phyloP scores from a whole-genome alignment of 2,329 filamentous ascomycete genomes.

The Celoporthe dispersa region DNA sequence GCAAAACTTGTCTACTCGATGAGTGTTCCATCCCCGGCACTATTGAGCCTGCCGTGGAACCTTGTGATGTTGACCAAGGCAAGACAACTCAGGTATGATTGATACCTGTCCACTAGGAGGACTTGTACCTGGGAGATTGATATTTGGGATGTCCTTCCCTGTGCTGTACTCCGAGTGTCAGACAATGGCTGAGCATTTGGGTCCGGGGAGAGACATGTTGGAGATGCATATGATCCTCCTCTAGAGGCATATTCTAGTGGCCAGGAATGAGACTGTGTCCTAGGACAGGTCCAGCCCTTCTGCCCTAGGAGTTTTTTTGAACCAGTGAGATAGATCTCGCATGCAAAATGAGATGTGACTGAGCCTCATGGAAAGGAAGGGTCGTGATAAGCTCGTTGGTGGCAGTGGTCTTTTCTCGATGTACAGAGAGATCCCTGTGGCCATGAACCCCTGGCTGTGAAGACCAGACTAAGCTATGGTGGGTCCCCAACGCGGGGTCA shows the following conservation, averaged over 20 bases:
- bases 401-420: background rate
- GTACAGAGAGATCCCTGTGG: background rate
- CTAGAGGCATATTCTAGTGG: background rate
- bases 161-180: background rate
- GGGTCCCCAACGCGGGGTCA: background rate
- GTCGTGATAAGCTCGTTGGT: background rate
- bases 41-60: background rate
- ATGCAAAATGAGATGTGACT: background rate
- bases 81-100: background rate
- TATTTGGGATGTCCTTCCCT: background rate
- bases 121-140: background rate
- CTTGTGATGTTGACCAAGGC: background rate
- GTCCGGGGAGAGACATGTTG: background rate
- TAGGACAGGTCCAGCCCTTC: background rate
- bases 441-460: background rate
- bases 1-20: background rate
- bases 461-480: background rate
- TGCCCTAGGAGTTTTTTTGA: background rate
- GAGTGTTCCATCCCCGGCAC: background rate
- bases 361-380: background rate
- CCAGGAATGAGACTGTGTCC: background rate
- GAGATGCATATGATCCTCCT: background rate
- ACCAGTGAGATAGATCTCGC: background rate
- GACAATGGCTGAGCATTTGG: background rate
- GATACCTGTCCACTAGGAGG: background rate